Evolutionary conservation across 805 yeast species (phyloP), one percentile per base, ranked within the genome.

Genomic region (Ogataea methylovora): DNA sequence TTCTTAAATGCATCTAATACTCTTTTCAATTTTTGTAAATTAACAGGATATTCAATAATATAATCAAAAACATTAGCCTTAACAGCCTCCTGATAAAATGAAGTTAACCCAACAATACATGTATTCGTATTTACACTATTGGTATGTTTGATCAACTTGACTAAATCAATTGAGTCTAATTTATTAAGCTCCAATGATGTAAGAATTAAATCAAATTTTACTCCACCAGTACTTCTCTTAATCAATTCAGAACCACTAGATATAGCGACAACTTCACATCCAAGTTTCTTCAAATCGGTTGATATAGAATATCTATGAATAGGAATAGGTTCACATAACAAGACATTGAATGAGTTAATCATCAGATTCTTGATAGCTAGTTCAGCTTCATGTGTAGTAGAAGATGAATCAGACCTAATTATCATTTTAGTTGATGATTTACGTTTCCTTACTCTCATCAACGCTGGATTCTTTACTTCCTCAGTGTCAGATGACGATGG

Each of bases 271-370:
- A 86, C 95, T 11, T 79, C 75, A 59, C 95, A 86, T 1, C 94
- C 94, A 17, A 78, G 51, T 34, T 69, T 66, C 39, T 76, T 84
- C 38, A 90, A 61, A 41, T 79, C 67, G 38, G 69, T 73, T 28
- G 76, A 70, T 19, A 80, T 69, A 11, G 84, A 67, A 48, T 73
- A 84, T 32, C 94, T 60, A 44, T 84, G 79, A 37, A 81, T 81
- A 0, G 95, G 92, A 39, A 84, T 84, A 2, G 92, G 86, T 48
- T 86, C 95, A 56, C 96, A 87, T 11, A 86, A 63, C 30, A 90
- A 61, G 4, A 87, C 78, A 52, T 84, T 88, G 44, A 83, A 55
- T 23, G 45, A 43, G 17, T 42, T 40, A 24, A 51, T 42, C 21
- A 43, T 42, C 42, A 43, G 33, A 22, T 43, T 35, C 26, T 45